Base-by-base conservation (phyloP, 179 eudicot species). In the Gypsophila paniculata region DNA sequence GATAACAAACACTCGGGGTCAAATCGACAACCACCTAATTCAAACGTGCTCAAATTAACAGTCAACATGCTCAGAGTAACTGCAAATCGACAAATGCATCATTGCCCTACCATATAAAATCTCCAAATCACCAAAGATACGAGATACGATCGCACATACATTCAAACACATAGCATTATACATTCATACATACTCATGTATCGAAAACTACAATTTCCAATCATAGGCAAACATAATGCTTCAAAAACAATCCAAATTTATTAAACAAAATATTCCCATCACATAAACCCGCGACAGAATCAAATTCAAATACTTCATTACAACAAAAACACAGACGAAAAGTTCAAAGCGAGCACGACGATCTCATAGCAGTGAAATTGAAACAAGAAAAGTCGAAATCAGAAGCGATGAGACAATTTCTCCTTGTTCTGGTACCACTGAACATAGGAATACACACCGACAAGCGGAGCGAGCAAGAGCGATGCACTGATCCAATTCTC, bases 401-500 rank as follows among this genome's bases (percentile, higher is more conserved):
- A 75, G 29, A 51, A 75, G 48, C 84, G 86, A 58, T 84, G 86
- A 5, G 19, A 10, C 13, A 73, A 61, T 60, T 84, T 84, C 77
- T 84, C 86, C 65, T 73, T 52, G 75, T 84, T 82, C 57, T 39
- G 61, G 72, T 76, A 81, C 76, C 79, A 75, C 18, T 77, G 42
- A 55, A 75, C 87, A 38, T 88, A 94, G 88, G 79, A 21, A 75
- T 88, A 85, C 65, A 82, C 82, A 18, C 94, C 94, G 68, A 89
- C 78, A 44, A 94, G 80, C 13, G 99, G 99, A 11, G 59, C 57
- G 42, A 91, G 72, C 63, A 91, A 79, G 59, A 94, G 96, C 2
- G 92, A 68, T 48, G 94, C 86, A 75, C 71, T 84, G 69, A 94
- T 22, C 96, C 94, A 91, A 70, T 88, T 91, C 38, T 91, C 99